Percentiles rank a stretch among this genome's conserved stretches.
phyloP scores from a whole-genome alignment of 2,329 filamentous ascomycete genomes.

The Biscogniauxia mediterranea region DNA sequence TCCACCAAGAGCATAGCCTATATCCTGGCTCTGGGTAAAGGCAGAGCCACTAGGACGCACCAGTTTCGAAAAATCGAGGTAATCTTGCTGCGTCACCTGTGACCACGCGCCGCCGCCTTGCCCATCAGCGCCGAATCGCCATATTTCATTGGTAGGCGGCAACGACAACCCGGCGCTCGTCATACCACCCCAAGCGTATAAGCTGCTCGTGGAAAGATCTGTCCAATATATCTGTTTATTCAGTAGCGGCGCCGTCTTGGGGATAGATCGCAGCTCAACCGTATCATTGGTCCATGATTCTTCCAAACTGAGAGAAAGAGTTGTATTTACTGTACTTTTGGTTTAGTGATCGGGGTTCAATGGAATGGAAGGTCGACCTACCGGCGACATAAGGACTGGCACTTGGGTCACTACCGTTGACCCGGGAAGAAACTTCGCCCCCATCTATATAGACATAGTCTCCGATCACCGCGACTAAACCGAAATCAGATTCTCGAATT shows the following conservation, averaged over 20 bases:
- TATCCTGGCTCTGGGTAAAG: constrained; percentile 24
- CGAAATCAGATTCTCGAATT: not conserved
- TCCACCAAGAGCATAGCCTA: constrained; percentile 35
- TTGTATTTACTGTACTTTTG: constrained; percentile 30
- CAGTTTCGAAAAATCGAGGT: constrained; percentile 36
- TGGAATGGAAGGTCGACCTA: constrained; percentile 7
- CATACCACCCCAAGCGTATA: constrained; percentile 38
- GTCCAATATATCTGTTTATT: constrained; percentile 34
- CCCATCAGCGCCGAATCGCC: constrained; percentile 34
- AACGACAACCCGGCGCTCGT: constrained; percentile 20
- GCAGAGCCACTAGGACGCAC: constrained; percentile 31
- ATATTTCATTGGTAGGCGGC: constrained; percentile 29
- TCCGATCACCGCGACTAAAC: constrained; percentile 31
- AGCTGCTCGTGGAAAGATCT: constrained; percentile 26
- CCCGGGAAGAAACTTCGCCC: constrained; percentile 32
- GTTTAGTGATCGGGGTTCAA: constrained; percentile 7
- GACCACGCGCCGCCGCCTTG: constrained; percentile 34
- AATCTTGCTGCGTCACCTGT: constrained; percentile 26
- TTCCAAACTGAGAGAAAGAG: constrained; percentile 34
- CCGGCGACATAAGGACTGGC: constrained; percentile 24
- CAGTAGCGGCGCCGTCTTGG: constrained; percentile 30
- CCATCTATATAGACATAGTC: constrained; percentile 40
- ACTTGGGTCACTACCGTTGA: constrained; percentile 24
- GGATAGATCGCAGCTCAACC: constrained; percentile 29
- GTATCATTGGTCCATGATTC: constrained; percentile 36